Evolutionary conservation across 179 eudicot genomes (phyloP).

Genomic region (Beta corolliflora): DNA sequence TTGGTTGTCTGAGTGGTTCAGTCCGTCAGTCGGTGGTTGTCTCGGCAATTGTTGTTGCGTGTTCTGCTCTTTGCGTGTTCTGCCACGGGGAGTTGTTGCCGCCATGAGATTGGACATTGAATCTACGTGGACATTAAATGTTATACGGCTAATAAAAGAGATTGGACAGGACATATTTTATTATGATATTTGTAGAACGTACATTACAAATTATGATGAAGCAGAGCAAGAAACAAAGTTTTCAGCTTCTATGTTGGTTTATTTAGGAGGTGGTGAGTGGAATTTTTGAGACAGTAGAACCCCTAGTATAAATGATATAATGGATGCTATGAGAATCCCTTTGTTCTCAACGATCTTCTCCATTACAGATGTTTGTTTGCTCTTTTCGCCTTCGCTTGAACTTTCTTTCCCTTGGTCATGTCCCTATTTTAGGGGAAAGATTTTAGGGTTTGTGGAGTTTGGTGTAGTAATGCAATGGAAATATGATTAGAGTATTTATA

Average conservation of each 20-base stretch:
- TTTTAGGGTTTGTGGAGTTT: too few relatives aligned
- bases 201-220: background rate
- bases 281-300: conserved; percentile 32
- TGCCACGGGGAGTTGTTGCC: too few relatives aligned
- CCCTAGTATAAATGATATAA: conserved; percentile 39
- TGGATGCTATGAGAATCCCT: conserved; percentile 33
- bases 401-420: conserved; percentile 6
- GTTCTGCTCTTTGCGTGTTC: too few relatives aligned
- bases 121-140: too few relatives aligned
- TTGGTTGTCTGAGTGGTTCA: too few relatives aligned
- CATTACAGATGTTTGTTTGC: conserved; percentile 16
- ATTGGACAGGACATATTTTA: background rate
- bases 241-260: background rate
- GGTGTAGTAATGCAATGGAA: too few relatives aligned
- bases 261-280: conserved; percentile 22
- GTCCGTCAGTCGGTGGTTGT: too few relatives aligned
- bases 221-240: conserved; percentile 10
- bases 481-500: too few relatives aligned
- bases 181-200: background rate
- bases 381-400: background rate
- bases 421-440: too few relatives aligned
- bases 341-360: conserved; percentile 28
- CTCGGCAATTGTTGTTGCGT: too few relatives aligned
- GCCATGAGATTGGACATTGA: too few relatives aligned
- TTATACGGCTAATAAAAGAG: too few relatives aligned